Conservation (phyloP, 2,329 filamentous ascomycete species). For the Colletotrichum orbiculare region DNA sequence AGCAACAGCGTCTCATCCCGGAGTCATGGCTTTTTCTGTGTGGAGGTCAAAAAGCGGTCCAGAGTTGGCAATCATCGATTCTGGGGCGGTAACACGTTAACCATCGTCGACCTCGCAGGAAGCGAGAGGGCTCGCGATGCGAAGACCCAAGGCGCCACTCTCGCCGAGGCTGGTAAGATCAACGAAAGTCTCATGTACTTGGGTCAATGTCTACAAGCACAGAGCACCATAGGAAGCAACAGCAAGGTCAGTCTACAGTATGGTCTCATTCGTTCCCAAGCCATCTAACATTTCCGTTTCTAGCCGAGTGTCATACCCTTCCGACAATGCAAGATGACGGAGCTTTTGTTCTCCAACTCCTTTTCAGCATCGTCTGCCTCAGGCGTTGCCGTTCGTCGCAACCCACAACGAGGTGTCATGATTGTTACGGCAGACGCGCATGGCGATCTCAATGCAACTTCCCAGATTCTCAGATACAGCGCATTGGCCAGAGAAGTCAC, state of each 20-base stretch:
- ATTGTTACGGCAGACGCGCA: constrained; percentile 93
- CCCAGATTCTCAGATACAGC: constrained; percentile 93
- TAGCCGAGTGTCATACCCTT: constrained; percentile 81
- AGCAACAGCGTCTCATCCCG: constrained; percentile 93
- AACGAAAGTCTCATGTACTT: constrained; percentile 99
- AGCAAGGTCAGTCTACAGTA: constrained; percentile 69
- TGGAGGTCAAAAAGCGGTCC: constrained; percentile 89
- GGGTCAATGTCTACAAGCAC: constrained; percentile 95
- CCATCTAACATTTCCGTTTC: constrained; percentile 13
- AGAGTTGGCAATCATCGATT: constrained; percentile 58
- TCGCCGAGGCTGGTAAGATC: constrained; percentile 97
- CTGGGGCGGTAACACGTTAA: constrained; percentile 84
- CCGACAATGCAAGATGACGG: constrained; percentile 86
- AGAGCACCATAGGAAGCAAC: constrained; percentile 80
- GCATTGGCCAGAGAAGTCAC: constrained; percentile 93
- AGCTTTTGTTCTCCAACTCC: constrained; percentile 88
- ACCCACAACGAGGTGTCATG: constrained; percentile 92
- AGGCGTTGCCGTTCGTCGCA: constrained; percentile 59
- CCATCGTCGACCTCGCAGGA: constrained; percentile 91
- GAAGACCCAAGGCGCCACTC: constrained; percentile 91
- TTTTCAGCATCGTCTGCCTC: constrained; percentile 71
- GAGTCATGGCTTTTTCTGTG: constrained; percentile 95
- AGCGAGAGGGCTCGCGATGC: constrained; percentile 94
- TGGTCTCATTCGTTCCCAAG: background rate
- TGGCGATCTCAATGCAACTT: constrained; percentile 96